Base-by-base conservation (phyloP, 768 basidiomycete genomes). In the Phaffia australis region DNA sequence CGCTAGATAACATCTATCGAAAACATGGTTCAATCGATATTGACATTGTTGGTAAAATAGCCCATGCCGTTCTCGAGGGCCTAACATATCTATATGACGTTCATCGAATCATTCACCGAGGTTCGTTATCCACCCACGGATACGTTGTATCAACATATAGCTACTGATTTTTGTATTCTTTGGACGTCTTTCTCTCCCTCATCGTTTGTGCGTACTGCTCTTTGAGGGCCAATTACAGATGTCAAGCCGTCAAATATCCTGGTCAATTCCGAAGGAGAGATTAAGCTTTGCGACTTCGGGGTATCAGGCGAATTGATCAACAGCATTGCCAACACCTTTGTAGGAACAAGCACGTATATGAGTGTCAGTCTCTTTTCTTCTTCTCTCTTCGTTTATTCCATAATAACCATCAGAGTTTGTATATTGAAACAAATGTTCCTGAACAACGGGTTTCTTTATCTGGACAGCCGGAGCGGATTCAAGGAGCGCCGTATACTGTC, bases 251-350 rank as follows among this genome's bases (percentile, higher is more conserved):
- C 92, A 16, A 99, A 99, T 74, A 95, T 99, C 70, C 81, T 98
- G 55, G 90, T 82, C 78, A 98, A 97, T 74, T 95, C 94, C 8
- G 80, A 81, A 57, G 95, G 95, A 35, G 86, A 95, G 72, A 93
- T 98, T 82, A 99, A 99, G 80, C 93, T 99, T 63, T 97, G 94
- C 74, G 95, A 99, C 77, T 99, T 98, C 76, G 95, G 95, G 49
- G 95, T 99, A 8, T 97, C 93, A 1, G 95, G 95, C 46, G 95
- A 99, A 76, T 82, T 99, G 72, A 94, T 98, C 79, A 98, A 98
- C 78, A 93, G 90, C 9, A 94, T 98, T 70, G 95, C 95, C 48
- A 93, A 98, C 78, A 98, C 95, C 0, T 99, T 98, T 75, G 95
- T 99, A 49, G 94, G 95, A 32, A 99, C 95, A 18, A 92, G 89